Base-by-base conservation (phyloP, 164 flowering plant genomes). In the Saururus chinensis region DNA sequence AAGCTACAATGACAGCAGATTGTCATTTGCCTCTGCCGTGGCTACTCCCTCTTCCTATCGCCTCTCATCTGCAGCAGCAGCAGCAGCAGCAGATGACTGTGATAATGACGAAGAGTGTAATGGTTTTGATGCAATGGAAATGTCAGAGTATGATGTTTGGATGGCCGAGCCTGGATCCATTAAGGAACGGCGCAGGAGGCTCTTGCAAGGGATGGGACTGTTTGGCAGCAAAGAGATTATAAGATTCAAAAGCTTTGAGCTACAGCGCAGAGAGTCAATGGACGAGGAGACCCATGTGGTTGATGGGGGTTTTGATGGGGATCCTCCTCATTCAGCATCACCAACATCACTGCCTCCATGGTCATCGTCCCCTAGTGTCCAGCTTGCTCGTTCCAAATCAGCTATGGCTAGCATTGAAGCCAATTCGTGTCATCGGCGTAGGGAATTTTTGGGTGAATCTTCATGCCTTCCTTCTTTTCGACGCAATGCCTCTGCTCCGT, bases 141-240 rank as follows among this genome's bases (percentile, higher is more conserved):
- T 58, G 55, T 77, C 68, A 0, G 76, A 83, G 48, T 92, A 84
- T 57, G 73, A 80, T 40, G 55, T 89, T 21, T 92, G 98, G 98
- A 84, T 82, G 84, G 73, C 84, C 0, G 84, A 80, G 0, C 96
- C 98, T 0, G 84, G 87, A 0, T 83, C 89, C 30, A 80, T 89
- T 40, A 65, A 60, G 37, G 96, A 88, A 40, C 81, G 97, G 0
- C 83, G 98, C 6, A 73, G 70, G 55, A 85, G 89, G 0, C 81
- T 92, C 16, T 71, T 89, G 19, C 81, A 79, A 41, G 97, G 87
- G 3, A 86, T 92, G 92, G 97, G 98, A 0, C 66, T 88, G 40
- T 40, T 70, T 0, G 35, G 71, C 60, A 67, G 69, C 40, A 81
- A 75, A 53, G 80, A 81, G 60, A 66, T 82, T 14, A 23, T 77